Conservation (phyloP, 2,329 filamentous ascomycete genomes). For the Sporothrix protearum region DNA sequence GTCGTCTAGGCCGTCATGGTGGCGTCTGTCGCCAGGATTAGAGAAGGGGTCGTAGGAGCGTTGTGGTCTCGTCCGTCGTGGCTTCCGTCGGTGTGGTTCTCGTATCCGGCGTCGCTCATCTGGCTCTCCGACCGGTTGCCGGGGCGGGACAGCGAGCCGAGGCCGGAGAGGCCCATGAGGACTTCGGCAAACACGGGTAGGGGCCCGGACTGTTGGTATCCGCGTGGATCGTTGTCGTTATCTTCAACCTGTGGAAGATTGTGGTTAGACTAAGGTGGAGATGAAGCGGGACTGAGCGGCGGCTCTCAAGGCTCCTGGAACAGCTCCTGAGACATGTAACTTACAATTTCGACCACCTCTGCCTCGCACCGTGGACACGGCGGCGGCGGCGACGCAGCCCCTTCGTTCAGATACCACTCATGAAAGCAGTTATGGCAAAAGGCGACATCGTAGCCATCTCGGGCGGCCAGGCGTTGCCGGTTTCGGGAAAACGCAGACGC, state of each 20-base stretch:
- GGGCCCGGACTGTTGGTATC: conserved; percentile 26
- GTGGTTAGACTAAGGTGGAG: conserved; percentile 43
- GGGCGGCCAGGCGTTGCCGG: conserved; percentile 47
- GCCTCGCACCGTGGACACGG: conserved; percentile 72
- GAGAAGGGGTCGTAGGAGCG: not conserved
- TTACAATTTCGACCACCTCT: conserved; percentile 82
- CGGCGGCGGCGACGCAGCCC: conserved; percentile 65
- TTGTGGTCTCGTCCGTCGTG: not conserved
- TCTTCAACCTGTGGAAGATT: not conserved
- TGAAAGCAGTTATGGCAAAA: conserved; percentile 78
- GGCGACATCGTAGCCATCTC: conserved; percentile 63
- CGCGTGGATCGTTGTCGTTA: conserved; percentile 60
- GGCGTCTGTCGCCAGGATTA: not conserved
- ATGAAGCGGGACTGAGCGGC: not conserved
- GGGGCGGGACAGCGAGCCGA: not conserved
- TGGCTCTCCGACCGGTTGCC: not conserved
- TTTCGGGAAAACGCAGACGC: conserved; percentile 29
- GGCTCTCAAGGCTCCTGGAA: not conserved
- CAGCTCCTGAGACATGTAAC: conserved; percentile 35
- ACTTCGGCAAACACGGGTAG: conserved; percentile 13
- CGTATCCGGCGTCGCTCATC: not conserved
- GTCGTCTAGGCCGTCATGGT: conserved; percentile 22
- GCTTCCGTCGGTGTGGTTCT: not conserved
- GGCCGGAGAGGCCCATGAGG: conserved; percentile 9
- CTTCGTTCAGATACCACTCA: conserved; percentile 75